Conservation (phyloP, 208 protist species). For the Dictyostelium gargantuum region DNA sequence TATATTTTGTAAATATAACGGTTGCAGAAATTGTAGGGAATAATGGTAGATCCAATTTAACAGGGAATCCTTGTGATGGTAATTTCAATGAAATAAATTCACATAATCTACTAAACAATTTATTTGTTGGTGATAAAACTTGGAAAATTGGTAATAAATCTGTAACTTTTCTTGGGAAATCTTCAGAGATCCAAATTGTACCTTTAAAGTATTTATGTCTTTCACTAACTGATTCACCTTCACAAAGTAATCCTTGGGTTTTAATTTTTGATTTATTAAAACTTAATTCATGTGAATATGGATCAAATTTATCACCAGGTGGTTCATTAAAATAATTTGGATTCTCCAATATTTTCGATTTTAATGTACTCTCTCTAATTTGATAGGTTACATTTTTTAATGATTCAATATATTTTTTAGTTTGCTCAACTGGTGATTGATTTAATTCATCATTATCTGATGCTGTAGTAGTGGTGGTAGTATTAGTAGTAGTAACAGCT, state of each 20-base stretch:
- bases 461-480: background rate
- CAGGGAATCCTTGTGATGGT: conserved; percentile 68
- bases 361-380: conserved; percentile 13
- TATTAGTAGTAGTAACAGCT: background rate
- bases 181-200: conserved; percentile 58
- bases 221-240: conserved; percentile 21
- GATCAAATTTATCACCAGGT: background rate
- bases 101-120: conserved; percentile 65
- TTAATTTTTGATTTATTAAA: conserved; percentile 42
- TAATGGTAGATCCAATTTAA: conserved; percentile 46
- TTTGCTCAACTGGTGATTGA: background rate
- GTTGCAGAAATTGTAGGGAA: conserved; percentile 42
- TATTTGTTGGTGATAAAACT: conserved; percentile 61
- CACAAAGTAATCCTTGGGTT: conserved; percentile 12
- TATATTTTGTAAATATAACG: conserved; percentile 52
- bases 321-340: conserved; percentile 24
- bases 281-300: background rate
- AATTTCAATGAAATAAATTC: conserved; percentile 72
- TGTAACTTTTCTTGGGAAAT: conserved; percentile 67
- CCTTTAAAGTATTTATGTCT: conserved; percentile 30
- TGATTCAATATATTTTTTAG: background rate
- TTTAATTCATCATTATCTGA: background rate
- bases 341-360: background rate
- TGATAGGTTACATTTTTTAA: background rate
- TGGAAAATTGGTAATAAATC: conserved; percentile 74